These are phyloP conservation scores for Globisporangium nagaii DNA, from an alignment of 352 stramenopile species.

Conservation along the genomic window DNA sequence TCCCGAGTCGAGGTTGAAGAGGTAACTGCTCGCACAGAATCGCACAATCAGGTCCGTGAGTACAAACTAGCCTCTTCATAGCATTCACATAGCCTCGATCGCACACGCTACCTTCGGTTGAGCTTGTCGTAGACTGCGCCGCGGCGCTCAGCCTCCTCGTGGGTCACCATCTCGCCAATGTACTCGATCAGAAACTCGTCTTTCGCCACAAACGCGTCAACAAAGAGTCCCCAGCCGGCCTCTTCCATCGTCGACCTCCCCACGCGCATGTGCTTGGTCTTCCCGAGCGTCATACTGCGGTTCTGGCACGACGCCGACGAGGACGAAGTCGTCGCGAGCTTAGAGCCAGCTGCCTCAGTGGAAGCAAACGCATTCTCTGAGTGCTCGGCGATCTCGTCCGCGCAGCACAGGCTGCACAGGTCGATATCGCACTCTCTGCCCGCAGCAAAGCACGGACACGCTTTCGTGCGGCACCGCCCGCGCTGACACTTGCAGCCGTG, in stretches of 20 bases:
- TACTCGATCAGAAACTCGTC: constrained; percentile 95
- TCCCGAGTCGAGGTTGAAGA: constrained; percentile 93
- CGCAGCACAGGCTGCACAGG: constrained; percentile 79
- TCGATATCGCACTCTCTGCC: constrained; percentile 93
- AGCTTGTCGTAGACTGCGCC: constrained; percentile 86
- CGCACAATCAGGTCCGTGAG: neutral
- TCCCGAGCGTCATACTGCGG: constrained; percentile 42
- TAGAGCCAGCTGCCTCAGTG: neutral
- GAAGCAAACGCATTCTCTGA: constrained; percentile 1
- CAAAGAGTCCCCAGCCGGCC: constrained; percentile 91
- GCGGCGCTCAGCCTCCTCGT: constrained; percentile 88
- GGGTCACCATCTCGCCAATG: constrained; percentile 90
- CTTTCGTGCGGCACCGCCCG: constrained; percentile 77
- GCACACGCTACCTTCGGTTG: constrained; percentile 46
- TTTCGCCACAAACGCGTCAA: constrained; percentile 83
- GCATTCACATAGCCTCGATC: neutral
- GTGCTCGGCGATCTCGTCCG: constrained; percentile 32
- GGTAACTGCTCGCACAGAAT: constrained; percentile 46
- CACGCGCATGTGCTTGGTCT: constrained; percentile 67
- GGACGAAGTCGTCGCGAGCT: neutral
- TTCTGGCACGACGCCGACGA: constrained; percentile 53
- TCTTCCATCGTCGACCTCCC: constrained; percentile 69
- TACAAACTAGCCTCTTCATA: constrained; percentile 2
- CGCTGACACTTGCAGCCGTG: constrained; percentile 83
- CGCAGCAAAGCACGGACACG: constrained; percentile 88